These are phyloP conservation scores for Macadamia integrifolia DNA, from an alignment of 164 flowering plant species.

Conservation along the genomic window DNA sequence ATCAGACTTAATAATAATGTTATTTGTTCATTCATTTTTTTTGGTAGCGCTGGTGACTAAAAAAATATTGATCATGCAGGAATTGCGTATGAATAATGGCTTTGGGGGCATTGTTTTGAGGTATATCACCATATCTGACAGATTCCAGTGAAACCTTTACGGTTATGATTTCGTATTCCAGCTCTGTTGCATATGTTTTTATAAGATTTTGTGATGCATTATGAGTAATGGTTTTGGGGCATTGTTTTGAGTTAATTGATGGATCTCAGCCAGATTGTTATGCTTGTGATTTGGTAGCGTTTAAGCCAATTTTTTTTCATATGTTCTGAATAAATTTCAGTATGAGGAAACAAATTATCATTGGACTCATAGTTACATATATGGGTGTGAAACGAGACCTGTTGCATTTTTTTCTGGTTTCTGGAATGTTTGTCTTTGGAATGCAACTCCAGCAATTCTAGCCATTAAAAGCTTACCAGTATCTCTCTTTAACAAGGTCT, in stretches of 20 bases:
- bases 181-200: background rate
- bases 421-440: too few relatives aligned
- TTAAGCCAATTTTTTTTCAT: too few relatives aligned
- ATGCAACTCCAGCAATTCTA: too few relatives aligned
- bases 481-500: background rate
- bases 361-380: too few relatives aligned
- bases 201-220: background rate
- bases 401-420: too few relatives aligned
- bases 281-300: too few relatives aligned
- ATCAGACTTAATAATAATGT: background rate
- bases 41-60: slow-evolving; percentile 1
- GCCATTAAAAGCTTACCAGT: background rate
- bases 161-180: background rate
- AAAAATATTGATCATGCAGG: slow-evolving; percentile 49
- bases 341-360: too few relatives aligned
- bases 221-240: too few relatives aligned
- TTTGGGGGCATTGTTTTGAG: slow-evolving; percentile 91
- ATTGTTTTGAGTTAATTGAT: too few relatives aligned
- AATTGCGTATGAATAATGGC: slow-evolving; percentile 76
- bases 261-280: too few relatives aligned
- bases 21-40: slow-evolving; percentile 3
- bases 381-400: too few relatives aligned
- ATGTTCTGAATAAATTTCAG: too few relatives aligned
- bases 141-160: background rate
- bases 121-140: slow-evolving; percentile 24